Conservation (phyloP, 2,329 filamentous ascomycete species). For the Mycogone perniciosa region DNA sequence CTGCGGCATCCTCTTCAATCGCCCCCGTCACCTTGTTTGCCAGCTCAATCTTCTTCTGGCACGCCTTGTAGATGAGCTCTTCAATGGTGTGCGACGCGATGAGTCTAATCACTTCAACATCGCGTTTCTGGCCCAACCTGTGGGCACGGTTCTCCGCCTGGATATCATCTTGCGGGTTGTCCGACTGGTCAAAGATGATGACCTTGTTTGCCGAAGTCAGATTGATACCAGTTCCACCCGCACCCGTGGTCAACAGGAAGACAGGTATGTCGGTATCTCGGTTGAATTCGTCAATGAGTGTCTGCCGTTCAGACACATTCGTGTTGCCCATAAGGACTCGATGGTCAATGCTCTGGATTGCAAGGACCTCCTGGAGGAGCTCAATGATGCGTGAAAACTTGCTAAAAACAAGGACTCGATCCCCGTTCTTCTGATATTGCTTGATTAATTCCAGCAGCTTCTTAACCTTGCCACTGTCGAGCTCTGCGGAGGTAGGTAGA, state of each 20-base stretch:
- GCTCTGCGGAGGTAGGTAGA: constrained; percentile 45
- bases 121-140: constrained; percentile 81
- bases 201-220: constrained; percentile 94
- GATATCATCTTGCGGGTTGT: constrained; percentile 97
- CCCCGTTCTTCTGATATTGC: constrained; percentile 69
- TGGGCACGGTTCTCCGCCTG: constrained; percentile 97
- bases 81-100: constrained; percentile 80
- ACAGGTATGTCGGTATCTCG: constrained; percentile 70
- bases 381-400: constrained; percentile 91
- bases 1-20: constrained; percentile 23
- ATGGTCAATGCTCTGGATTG: constrained; percentile 65
- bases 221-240: constrained; percentile 96
- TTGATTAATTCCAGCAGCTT: constrained; percentile 70
- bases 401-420: constrained; percentile 84
- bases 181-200: constrained; percentile 93
- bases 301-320: constrained; percentile 74
- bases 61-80: constrained; percentile 85
- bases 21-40: constrained; percentile 55
- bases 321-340: constrained; percentile 84
- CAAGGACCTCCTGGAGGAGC: constrained; percentile 77
- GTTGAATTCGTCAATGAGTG: constrained; percentile 83
- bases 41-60: constrained; percentile 86
- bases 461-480: constrained; percentile 74
- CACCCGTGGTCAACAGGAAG: constrained; percentile 88
- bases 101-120: constrained; percentile 84